These are phyloP conservation scores for Colletotrichum liaoningense DNA, from an alignment of 2,329 filamentous ascomycete genomes.

Conservation along the genomic window DNA sequence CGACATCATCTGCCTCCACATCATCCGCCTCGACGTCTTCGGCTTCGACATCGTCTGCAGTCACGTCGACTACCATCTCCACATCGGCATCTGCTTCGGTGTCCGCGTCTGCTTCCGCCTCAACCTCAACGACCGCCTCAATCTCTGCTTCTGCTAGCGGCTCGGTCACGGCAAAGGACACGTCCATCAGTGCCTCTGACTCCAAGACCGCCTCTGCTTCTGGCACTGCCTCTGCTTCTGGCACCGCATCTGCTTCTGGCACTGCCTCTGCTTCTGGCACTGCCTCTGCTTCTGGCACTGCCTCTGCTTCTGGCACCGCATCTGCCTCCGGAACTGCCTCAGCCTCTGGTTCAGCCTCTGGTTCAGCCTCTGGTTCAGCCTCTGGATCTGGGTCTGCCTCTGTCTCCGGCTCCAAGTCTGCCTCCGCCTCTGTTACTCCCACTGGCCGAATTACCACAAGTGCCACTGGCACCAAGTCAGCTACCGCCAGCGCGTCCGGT, in stretches of 20 bases:
- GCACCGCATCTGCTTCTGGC: conserved; percentile 29
- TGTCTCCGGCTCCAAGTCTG: background rate
- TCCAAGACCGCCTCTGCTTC: background rate
- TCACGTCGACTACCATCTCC: conserved; percentile 27
- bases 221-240: background rate
- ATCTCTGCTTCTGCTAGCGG: background rate
- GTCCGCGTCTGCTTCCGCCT: conserved; percentile 14
- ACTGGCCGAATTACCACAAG: conserved; percentile 5
- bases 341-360: background rate
- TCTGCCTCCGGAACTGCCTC: background rate
- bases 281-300: background rate
- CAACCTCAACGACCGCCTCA: background rate
- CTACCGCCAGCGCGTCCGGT: background rate
- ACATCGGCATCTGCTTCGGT: conserved; percentile 18
- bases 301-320: background rate
- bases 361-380: background rate
- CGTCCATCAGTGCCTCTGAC: conserved; percentile 42
- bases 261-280: background rate
- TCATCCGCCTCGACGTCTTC: conserved; percentile 46
- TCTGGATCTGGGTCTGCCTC: conserved; percentile 34
- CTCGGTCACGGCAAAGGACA: background rate
- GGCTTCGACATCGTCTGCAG: conserved; percentile 34
- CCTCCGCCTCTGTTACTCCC: background rate
- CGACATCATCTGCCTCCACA: conserved; percentile 44
- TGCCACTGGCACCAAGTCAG: background rate